Percentiles rank a stretch among this genome's conserved stretches.
phyloP scores from a whole-genome alignment of 495 filamentous ascomycete species.

The Margaritispora aquatica region DNA sequence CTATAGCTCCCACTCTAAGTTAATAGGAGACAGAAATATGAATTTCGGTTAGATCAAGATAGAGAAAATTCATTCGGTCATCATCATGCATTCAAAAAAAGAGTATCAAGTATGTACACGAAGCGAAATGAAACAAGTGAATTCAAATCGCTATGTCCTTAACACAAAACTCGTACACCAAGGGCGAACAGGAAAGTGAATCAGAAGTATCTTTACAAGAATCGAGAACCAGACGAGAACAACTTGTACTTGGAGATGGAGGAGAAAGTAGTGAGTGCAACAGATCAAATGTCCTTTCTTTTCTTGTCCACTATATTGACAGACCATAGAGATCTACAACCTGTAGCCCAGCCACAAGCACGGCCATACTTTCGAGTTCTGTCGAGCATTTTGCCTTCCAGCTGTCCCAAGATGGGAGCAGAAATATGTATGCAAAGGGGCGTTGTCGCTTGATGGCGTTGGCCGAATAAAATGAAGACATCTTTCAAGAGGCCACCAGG shows the following conservation, averaged over 20 bases:
- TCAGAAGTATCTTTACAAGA: conserved; percentile 14
- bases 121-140: conserved; percentile 13
- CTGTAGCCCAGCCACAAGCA: conserved; percentile 20
- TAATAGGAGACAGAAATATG: no score
- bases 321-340: conserved; percentile 14
- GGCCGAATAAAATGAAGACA: conserved; percentile 13
- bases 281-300: conserved; percentile 24
- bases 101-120: conserved; percentile 19
- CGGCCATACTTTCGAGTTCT: conserved; percentile 15
- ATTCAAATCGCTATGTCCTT: conserved; percentile 18
- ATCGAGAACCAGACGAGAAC: not conserved
- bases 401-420: conserved; percentile 3
- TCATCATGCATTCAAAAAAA: conserved; percentile 1
- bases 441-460: conserved; percentile 7
- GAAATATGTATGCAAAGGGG: conserved; percentile 18
- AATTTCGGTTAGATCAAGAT: no score
- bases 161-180: conserved; percentile 12
- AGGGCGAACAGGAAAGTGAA: conserved; percentile 10
- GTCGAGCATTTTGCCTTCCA: not conserved
- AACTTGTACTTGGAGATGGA: conserved; percentile 11
- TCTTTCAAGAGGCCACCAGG: conserved; percentile 14
- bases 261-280: conserved; percentile 14
- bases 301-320: conserved; percentile 16
- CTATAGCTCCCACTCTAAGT: no score
- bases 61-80: not conserved